These are phyloP conservation scores for Physcomitrium patens DNA, from an alignment of 225 moss, liverwort and hornwort genomes.

Conservation along the genomic window DNA sequence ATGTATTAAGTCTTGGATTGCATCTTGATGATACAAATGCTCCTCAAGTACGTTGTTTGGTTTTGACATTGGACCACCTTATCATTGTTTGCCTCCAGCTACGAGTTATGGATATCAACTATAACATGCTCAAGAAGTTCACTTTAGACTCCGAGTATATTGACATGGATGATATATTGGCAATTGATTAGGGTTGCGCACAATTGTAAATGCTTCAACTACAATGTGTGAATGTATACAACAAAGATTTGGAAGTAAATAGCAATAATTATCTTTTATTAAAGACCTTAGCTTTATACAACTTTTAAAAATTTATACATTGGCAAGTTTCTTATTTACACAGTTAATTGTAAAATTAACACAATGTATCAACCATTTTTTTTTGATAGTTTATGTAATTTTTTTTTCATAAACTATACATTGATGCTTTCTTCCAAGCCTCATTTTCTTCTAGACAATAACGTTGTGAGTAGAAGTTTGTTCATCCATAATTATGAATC, in stretches of 20 bases:
- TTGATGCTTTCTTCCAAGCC: not conserved
- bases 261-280: constrained; percentile 56
- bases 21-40: too few species aligned
- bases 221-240: constrained; percentile 73
- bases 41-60: too few species aligned
- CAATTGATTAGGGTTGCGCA: constrained; percentile 67
- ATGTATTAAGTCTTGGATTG: too few species aligned
- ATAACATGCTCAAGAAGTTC: too few species aligned
- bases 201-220: constrained; percentile 60
- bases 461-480: too few species aligned
- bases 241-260: constrained; percentile 72
- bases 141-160: constrained; percentile 73
- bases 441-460: too few species aligned
- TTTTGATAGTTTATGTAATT: not conserved
- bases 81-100: not conserved
- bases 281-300: constrained; percentile 70
- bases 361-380: not conserved
- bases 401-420: not conserved
- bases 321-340: constrained; percentile 30
- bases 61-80: too few species aligned
- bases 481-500: not conserved
- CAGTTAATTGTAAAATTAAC: not conserved
- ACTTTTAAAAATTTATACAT: constrained; percentile 78
- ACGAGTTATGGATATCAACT: constrained; percentile 59
- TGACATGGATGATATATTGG: constrained; percentile 64